Conservation (phyloP, 805 yeast genomes). For the Candida xyloterini region DNA sequence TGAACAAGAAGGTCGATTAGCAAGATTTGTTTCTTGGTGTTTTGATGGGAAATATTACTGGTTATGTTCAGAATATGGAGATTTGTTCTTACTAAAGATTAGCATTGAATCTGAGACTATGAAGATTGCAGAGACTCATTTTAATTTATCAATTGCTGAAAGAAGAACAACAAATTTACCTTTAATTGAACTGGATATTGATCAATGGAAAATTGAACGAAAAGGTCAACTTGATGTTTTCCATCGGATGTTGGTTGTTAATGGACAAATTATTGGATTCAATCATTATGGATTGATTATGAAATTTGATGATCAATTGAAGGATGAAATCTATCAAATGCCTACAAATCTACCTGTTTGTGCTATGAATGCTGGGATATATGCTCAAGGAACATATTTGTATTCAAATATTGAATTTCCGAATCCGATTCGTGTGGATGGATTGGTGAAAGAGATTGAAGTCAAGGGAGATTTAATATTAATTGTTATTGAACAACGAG, state of each 20-base stretch:
- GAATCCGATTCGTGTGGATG: background rate
- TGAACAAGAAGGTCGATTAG: constrained; percentile 12
- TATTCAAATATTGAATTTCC: constrained; percentile 1
- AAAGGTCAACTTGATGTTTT: constrained; percentile 3
- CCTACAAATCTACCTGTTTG: background rate
- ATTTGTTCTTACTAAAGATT: constrained; percentile 5
- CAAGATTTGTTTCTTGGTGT: constrained; percentile 8
- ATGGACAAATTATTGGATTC: background rate
- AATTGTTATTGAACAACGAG: constrained; percentile 4
- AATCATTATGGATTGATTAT: constrained; percentile 5
- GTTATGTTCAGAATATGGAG: constrained; percentile 10
- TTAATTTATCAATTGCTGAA: constrained; percentile 16
- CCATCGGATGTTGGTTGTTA: background rate
- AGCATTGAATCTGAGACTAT: constrained; percentile 2
- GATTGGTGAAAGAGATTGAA: constrained; percentile 5
- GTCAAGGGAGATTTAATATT: background rate
- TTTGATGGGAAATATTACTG: constrained; percentile 2
- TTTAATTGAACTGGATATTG: constrained; percentile 8
- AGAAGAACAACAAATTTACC: background rate
- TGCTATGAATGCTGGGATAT: background rate
- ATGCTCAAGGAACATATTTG: constrained; percentile 2
- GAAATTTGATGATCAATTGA: background rate
- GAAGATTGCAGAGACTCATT: constrained; percentile 1
- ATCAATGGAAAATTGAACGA: constrained; percentile 8
- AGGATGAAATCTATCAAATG: background rate